Base-by-base conservation (phyloP, 305 asterid species). In the Fraxinus xanthoxyloides region DNA sequence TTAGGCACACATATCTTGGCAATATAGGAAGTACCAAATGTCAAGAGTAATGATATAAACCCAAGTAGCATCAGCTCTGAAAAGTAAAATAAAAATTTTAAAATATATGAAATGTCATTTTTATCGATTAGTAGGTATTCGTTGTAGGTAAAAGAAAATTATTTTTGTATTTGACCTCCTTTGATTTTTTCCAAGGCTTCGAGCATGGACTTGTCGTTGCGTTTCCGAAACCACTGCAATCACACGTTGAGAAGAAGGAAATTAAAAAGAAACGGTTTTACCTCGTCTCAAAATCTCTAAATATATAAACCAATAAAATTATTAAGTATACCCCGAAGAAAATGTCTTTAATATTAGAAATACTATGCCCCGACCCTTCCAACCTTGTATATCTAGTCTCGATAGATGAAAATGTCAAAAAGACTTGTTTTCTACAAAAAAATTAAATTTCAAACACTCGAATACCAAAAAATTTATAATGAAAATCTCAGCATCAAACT, bases 171-270 rank as follows among this genome's bases (percentile, higher is more conserved):
- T 15, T 12, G 46, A 92, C 97, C 97, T 83, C 93, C 86, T 88
- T 93, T 93, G 51, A 93, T 90, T 86, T 93, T 93, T 79, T 93
- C 97, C 7, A 91, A 79, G 34, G 97, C 97, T 79, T 93, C 97
- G 0, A 81, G 32, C 97, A 93, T 90, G 1, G 94, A 91, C 79
- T 88, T 91, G 79, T 89, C 90, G 38, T 87, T 91, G 12, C 90
- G 88, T 65, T 86, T 89, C 8, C 85, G 81, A 85, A 91, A 93
- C 97, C 94, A 93, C 97, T 92, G 85, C 12, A 28, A 78, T 21
- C 15, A 79, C 31, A 28, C 23, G 61, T 48, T 48, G 61, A 48
- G 61, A 4, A 17, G 63, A n/a, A 10, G 3, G 1, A 1, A 15
- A 4, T 5, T 17, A 51, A 17, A 51, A 51, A 51, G 7, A 51